phyloP scores from a whole-genome alignment of 495 filamentous ascomycete species.

The Talaromyces liani region DNA sequence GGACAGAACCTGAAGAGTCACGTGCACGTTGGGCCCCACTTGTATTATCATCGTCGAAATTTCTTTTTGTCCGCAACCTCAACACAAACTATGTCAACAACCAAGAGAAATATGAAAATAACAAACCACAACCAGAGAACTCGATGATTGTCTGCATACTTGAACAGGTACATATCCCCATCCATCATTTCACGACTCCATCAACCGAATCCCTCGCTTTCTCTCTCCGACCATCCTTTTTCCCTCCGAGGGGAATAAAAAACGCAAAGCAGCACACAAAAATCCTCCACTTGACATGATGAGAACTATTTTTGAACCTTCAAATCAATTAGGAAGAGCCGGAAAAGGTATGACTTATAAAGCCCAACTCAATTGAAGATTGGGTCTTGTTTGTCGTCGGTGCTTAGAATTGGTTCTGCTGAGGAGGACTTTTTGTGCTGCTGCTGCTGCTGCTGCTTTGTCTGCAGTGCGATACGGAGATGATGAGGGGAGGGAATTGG shows the following conservation, averaged over 20 bases:
- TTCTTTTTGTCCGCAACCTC: not conserved
- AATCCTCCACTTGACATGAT: conserved; percentile 24
- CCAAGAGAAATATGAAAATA: not conserved
- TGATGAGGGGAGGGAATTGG: not conserved
- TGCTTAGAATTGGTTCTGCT: conserved; percentile 48
- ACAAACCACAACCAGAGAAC: not conserved
- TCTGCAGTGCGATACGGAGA: not conserved
- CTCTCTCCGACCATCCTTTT: not conserved
- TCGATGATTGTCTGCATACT: not conserved
- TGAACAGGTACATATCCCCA: not conserved
- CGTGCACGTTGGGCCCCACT: not conserved
- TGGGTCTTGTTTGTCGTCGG: conserved; percentile 30
- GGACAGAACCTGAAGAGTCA: not conserved
- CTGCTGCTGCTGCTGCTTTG: conserved; percentile 11
- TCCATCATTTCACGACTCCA: not conserved
- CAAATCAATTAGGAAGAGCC: conserved; percentile 44
- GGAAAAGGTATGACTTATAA: conserved; percentile 41
- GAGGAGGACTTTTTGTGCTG: conserved; percentile 20
- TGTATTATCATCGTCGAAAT: not conserved
- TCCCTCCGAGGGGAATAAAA: not conserved
- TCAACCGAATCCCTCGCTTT: not conserved
- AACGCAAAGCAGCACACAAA: not conserved
- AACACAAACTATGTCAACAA: not conserved
- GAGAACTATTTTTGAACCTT: conserved; percentile 36
- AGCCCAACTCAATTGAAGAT: conserved; percentile 5